Evolutionary conservation across 1,139 yeast species (phyloP), one percentile per base, ranked within the genome.

Genomic region (Candida tetrigidarum): DNA sequence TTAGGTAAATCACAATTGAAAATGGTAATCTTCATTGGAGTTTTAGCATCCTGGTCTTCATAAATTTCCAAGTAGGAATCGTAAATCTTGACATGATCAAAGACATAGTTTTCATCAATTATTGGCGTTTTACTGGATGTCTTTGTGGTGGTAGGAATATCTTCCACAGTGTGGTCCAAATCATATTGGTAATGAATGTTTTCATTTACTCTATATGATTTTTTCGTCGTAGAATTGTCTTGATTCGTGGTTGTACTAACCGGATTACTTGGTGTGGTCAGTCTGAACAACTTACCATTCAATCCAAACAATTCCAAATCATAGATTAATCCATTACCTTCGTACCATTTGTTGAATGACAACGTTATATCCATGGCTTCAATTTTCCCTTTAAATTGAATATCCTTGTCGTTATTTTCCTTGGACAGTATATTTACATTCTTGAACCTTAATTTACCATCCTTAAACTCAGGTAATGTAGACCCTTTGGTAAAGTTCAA

Each of bases 261-360:
- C n/a, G n/a, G n/a, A n/a, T n/a, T n/a, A n/a, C n/a, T n/a, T 15
- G 42, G 34, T 1, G 16, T 10, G 9, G 25, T n/a, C 23, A 44
- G 42, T 30, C 56, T 61, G 55, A 60, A 58, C 25, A 82, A 63
- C 22, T 71, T 69, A 3, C 91, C 92, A 26, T 69, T 70, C 60
- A 84, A 68, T 0, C 93, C 93, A 43, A 69, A 75, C 1, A 86
- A 67, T 45, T 84, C 85, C 38, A 85, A 63, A 51, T 82, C 83
- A 43, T 83, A 70, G 34, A 86, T 77, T 25, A 86, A 64, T 0
- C 95, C 95, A 39, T 76, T 74, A 0, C 90, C 85, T 48, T 79
- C 78, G 41, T 82, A 73, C 92, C 92, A 86, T 60, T 86, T 86
- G 37, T 74, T 72, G 50, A 86, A 78, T 1, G 87, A 81, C 18